Evolutionary conservation across 192 early-diverging fungal genomes (phyloP), one percentile per base, ranked within the genome.

Genomic region (Jimgerdemannia flammicorona): DNA sequence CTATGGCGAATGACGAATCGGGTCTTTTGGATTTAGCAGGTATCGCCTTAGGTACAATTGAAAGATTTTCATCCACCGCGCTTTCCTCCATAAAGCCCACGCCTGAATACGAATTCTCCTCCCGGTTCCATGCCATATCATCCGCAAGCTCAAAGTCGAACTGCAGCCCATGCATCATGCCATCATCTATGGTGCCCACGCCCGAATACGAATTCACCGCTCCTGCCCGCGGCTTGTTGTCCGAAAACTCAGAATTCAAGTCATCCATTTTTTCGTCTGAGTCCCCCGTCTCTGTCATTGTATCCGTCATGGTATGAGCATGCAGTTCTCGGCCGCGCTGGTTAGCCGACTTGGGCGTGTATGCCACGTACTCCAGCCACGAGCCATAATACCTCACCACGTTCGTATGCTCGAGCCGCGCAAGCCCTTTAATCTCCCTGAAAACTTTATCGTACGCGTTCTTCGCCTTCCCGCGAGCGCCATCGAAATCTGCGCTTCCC

Each of bases 381-480:
- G 91, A 93, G 40, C 90, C 88, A 78, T 93, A 96, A 79, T 99
- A 99, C 4, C 98, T 84, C 65, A 99, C 95, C 40, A 99, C 93
- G 75, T 98, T 97, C 19, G 85, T 87, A 81, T 99, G 97, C 66
- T 92, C 86, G 64, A 99, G 75, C 17, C 91, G 78, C 1, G 97
- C 94, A 73, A 96, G 87, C 39, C 92, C 90, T 79, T 95, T 98
- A 69, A 96, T 95, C 80, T 99, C 97, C 0, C 97, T 85, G 75
- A 98, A 85, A 39, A 95, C 96, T 81, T 93, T 91, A 63, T 89
- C 84, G 54, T 85, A 89, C 49, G 71, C 49, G 41, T 77, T 74
- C 29, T 29, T 29, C 29, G 29, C 29, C 29, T 29, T 29, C 29
- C 29, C 29, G 20, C 70, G 40, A 69, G 69, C 69, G 66, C 77